Percentiles rank a stretch among this genome's conserved stretches.
Evolutionary conservation across 495 filamentous ascomycete genomes (phyloP).

Genomic region (Aeminium ludgeri): DNA sequence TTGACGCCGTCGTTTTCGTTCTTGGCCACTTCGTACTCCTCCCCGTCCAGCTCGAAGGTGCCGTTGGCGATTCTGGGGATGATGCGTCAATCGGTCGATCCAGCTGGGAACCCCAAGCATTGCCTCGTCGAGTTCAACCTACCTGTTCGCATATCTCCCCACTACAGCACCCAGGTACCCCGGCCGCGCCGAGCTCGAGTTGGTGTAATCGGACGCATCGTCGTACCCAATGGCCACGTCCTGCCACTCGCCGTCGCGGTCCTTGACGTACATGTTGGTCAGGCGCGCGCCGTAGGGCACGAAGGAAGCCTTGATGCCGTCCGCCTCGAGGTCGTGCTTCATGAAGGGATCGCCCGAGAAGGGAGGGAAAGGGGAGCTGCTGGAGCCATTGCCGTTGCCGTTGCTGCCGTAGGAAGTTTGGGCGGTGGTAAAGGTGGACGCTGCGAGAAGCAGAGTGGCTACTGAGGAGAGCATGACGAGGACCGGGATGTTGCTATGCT

Average conservation of each 20-base stretch:
- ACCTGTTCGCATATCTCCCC: slow-evolving; percentile 58
- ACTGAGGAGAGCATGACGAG: slow-evolving; percentile 7
- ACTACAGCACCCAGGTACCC: slow-evolving; percentile 60
- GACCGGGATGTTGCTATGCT: background rate
- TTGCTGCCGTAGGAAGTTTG: background rate
- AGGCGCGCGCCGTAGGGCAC: slow-evolving; percentile 62
- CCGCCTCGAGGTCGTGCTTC: slow-evolving; percentile 52
- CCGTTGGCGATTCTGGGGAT: slow-evolving; percentile 55
- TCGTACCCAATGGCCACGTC: slow-evolving; percentile 67
- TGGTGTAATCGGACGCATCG: slow-evolving; percentile 45
- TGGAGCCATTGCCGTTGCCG: background rate
- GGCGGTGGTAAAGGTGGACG: slow-evolving; percentile 5
- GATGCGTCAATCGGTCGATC: background rate
- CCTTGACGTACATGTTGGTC: slow-evolving; percentile 51
- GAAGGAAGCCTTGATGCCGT: slow-evolving; percentile 52
- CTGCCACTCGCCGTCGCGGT: slow-evolving; percentile 41
- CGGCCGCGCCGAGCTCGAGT: slow-evolving; percentile 39
- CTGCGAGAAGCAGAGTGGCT: slow-evolving; percentile 8
- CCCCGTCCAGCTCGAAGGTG: slow-evolving; percentile 51
- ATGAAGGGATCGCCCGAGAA: slow-evolving; percentile 26
- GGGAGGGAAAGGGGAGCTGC: slow-evolving; percentile 9
- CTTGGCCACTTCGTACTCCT: slow-evolving; percentile 40
- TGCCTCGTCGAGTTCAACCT: background rate
- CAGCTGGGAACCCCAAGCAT: background rate
- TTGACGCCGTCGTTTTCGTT: slow-evolving; percentile 54